phyloP scores from a whole-genome alignment of 495 filamentous ascomycete species.

The Platismatia glauca region DNA sequence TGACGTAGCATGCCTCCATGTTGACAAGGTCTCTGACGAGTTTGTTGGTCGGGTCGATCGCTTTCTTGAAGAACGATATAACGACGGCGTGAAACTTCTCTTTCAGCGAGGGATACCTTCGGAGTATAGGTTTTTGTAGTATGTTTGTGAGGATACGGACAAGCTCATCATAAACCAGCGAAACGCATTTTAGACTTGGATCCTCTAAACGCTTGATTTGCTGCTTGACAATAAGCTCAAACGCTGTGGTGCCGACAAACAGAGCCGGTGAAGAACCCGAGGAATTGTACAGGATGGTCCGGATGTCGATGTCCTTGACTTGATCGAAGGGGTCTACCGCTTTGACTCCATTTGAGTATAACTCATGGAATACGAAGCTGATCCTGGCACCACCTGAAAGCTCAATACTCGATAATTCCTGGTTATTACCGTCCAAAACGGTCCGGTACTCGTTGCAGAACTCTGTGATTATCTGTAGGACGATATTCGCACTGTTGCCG shows the following conservation, averaged over 20 bases:
- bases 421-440: conserved; percentile 91
- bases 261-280: conserved; percentile 94
- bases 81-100: conserved; percentile 97
- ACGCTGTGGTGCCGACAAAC: conserved; percentile 95
- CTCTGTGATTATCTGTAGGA: conserved; percentile 97
- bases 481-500: conserved; percentile 90
- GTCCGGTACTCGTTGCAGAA: conserved; percentile 96
- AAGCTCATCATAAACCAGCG: conserved; percentile 93
- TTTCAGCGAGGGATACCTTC: conserved; percentile 85
- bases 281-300: conserved; percentile 95
- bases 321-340: conserved; percentile 96
- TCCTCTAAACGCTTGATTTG: conserved; percentile 97
- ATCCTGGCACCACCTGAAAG: conserved; percentile 96
- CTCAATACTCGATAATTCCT: conserved; percentile 81
- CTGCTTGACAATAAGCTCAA: conserved; percentile 97
- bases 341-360: conserved; percentile 97
- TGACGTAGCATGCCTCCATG: conserved; percentile 97
- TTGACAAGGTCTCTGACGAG: conserved; percentile 84
- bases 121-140: conserved; percentile 79
- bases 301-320: conserved; percentile 96
- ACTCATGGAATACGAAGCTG: conserved; percentile 97
- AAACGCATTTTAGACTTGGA: conserved; percentile 92
- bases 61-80: conserved; percentile 92
- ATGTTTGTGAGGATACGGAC: conserved; percentile 90
- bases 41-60: conserved; percentile 96